These are phyloP conservation scores for Rhizomucor miehei DNA, from an alignment of 371 early-diverging fungal species.

Conservation along the genomic window DNA sequence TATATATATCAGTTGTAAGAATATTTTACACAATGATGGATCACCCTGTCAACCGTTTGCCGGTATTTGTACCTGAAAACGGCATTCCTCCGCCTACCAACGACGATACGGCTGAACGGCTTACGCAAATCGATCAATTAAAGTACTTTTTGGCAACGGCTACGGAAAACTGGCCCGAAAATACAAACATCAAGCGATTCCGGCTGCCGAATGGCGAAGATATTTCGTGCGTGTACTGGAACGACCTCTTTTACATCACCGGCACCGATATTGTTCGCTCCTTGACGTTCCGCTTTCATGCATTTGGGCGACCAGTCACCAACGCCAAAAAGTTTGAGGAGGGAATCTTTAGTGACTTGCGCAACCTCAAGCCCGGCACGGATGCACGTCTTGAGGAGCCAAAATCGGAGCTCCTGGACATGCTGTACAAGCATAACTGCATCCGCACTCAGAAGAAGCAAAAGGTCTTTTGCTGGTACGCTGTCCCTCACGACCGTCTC, in stretches of 20 bases:
- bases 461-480: conserved; percentile 99
- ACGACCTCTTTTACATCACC: conserved; percentile 89
- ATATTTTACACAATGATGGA: no score
- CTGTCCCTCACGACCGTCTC: conserved; percentile 96
- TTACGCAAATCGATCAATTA: conserved; percentile 51
- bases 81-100: conserved; percentile 24
- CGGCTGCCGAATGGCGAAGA: conserved; percentile 80
- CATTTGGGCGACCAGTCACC: conserved; percentile 84
- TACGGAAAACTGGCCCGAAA: conserved; percentile 56
- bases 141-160: conserved; percentile 61
- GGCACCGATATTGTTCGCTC: conserved; percentile 99
- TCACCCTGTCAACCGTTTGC: no score
- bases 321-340: conserved; percentile 99
- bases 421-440: conserved; percentile 97
- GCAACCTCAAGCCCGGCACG: conserved; percentile 97
- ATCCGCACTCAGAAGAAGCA: conserved; percentile 99
- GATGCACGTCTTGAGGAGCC: conserved; percentile 98
- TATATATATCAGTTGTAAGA: no score
- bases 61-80: no score
- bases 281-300: conserved; percentile 93
- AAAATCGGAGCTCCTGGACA: conserved; percentile 94
- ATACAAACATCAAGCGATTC: conserved; percentile 59
- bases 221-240: conserved; percentile 91
- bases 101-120: conserved; percentile 20
- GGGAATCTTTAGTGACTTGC: conserved; percentile 97